phyloP scores from a whole-genome alignment of 805 yeast genomes.

The Torulaspora maleeae region DNA sequence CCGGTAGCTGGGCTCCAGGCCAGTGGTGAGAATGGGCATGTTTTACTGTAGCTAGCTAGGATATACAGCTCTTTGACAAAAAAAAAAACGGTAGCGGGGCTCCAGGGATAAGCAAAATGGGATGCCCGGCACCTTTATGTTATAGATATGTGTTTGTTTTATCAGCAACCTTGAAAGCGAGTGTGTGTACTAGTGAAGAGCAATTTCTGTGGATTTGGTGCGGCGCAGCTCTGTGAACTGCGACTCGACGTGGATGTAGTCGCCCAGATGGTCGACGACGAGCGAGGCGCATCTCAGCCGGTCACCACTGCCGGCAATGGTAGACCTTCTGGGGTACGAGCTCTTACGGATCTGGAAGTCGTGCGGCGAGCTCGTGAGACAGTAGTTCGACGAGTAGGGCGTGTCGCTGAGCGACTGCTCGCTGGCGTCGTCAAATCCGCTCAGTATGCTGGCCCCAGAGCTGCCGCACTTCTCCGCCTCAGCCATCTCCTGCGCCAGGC shows the following conservation, averaged over 20 bases:
- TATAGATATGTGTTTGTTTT: not conserved
- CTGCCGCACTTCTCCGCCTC: constrained; percentile 5
- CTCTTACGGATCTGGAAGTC: constrained; percentile 1
- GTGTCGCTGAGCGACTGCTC: constrained; percentile 13
- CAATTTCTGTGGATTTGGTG: constrained; percentile 5
- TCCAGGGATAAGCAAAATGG: not conserved
- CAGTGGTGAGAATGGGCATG: not conserved
- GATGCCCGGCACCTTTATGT: not conserved
- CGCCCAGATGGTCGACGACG: constrained; percentile 2
- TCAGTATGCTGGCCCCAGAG: constrained; percentile 8
- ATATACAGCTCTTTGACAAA: not conserved
- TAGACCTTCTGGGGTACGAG: not conserved
- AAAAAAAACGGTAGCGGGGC: not conserved
- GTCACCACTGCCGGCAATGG: constrained; percentile 5
- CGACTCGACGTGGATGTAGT: no score
- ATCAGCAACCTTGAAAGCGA: not conserved
- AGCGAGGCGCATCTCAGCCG: constrained; percentile 1
- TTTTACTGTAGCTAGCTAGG: not conserved
- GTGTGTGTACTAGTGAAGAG: constrained; percentile 1
- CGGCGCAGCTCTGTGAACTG: constrained; percentile 2
- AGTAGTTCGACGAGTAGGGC: constrained; percentile 11
- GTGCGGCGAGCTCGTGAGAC: constrained; percentile 7
- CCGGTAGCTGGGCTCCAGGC: not conserved
- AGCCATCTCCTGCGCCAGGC: not conserved
- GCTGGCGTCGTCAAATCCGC: constrained; percentile 7